These are phyloP conservation scores for Heterobasidion irregulare DNA, from an alignment of 1,284 basidiomycete genomes.

Conservation along the genomic window DNA sequence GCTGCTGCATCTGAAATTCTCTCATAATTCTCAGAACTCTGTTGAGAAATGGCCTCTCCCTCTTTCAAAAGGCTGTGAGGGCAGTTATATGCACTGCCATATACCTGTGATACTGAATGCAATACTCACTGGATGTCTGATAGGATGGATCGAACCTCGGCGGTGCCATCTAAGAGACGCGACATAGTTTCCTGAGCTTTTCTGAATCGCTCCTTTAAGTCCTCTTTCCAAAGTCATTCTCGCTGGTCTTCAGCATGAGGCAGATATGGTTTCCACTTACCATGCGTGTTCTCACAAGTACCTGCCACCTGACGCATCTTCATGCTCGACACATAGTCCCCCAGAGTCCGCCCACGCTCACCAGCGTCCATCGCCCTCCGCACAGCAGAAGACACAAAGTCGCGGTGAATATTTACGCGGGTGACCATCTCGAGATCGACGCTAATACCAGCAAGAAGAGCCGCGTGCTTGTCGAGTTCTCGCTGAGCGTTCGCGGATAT, in stretches of 20 bases:
- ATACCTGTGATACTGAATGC: constrained; percentile 1
- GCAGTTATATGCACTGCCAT: constrained; percentile 3
- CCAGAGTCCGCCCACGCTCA: constrained; percentile 59
- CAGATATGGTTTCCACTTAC: constrained; percentile 27
- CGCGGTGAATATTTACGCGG: constrained; percentile 57
- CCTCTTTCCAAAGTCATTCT: constrained; percentile 29
- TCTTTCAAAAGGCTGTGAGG: constrained; percentile 45
- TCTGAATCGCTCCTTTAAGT: constrained; percentile 43
- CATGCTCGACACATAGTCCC: constrained; percentile 68
- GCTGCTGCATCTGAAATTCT: constrained; percentile 45
- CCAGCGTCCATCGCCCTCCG: constrained; percentile 62
- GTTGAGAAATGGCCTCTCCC: constrained; percentile 42
- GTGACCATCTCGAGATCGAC: constrained; percentile 63
- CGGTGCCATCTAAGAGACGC: constrained; percentile 48
- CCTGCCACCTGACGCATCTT: constrained; percentile 78
- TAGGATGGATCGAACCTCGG: constrained; percentile 45
- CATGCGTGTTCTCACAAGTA: constrained; percentile 63
- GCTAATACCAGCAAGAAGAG: constrained; percentile 51
- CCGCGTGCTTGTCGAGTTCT: constrained; percentile 56
- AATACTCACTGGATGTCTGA: constrained; percentile 38
- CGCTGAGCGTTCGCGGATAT: constrained; percentile 44
- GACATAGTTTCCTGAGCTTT: constrained; percentile 46
- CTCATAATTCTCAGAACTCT: constrained; percentile 50
- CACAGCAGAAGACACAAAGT: constrained; percentile 61
- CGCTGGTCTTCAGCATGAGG: neutral